Evolutionary conservation across 768 basidiomycete species (phyloP).

Genomic region (Mycena crocata): DNA sequence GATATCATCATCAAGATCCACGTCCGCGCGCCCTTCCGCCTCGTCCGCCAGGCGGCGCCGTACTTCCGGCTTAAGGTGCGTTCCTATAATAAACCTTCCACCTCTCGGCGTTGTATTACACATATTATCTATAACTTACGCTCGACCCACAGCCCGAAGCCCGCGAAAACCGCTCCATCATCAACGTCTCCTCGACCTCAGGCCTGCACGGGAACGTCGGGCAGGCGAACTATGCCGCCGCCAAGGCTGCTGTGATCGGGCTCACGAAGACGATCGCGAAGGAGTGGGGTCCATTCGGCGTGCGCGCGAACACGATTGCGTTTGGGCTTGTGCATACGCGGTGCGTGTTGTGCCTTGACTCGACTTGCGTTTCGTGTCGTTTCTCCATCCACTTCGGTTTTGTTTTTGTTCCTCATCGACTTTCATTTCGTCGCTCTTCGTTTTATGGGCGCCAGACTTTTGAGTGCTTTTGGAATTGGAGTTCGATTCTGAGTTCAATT

Average conservation of each 20-base stretch:
- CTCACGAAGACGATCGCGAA: slow-evolving; percentile 89
- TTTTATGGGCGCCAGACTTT: background rate
- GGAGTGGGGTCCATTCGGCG: slow-evolving; percentile 88
- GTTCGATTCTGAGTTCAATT: too few species aligned
- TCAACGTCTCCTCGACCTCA: slow-evolving; percentile 86
- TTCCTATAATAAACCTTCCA: slow-evolving; percentile 18
- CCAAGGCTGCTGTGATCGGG: slow-evolving; percentile 82
- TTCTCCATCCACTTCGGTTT: background rate
- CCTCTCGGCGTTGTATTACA: too few species aligned
- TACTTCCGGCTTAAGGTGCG: slow-evolving; percentile 82
- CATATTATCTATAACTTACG: too few species aligned
- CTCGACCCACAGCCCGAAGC: slow-evolving; percentile 56
- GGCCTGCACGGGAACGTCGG: slow-evolving; percentile 91
- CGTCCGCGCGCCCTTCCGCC: slow-evolving; percentile 87
- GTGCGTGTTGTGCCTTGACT: slow-evolving; percentile 54
- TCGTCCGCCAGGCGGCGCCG: slow-evolving; percentile 86
- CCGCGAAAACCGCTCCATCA: slow-evolving; percentile 77
- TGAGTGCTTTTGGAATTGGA: too few species aligned
- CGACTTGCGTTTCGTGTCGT: too few species aligned
- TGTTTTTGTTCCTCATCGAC: background rate
- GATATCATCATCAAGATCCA: slow-evolving; percentile 88
- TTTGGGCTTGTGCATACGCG: slow-evolving; percentile 84
- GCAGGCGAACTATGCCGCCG: slow-evolving; percentile 85
- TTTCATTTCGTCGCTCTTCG: background rate
- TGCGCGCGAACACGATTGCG: slow-evolving; percentile 85